A percentile compares a stretch with the other conserved stretches of the same genome.
Evolutionary conservation across 257 asterid genomes (phyloP).

Genomic region (Ocimum tenuiflorum): DNA sequence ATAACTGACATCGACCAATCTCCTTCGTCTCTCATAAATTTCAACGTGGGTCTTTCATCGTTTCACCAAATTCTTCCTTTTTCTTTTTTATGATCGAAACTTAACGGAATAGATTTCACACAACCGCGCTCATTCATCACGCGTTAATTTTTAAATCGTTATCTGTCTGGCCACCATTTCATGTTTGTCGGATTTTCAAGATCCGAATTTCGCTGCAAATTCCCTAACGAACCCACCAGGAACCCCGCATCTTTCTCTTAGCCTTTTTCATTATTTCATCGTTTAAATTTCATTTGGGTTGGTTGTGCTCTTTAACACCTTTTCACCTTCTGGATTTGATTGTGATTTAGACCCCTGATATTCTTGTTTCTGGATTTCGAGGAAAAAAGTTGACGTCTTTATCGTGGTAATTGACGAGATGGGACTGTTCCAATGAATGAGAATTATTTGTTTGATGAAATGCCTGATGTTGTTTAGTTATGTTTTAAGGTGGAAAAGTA

Average conservation of each 20-base stretch:
- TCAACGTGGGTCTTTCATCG: background rate
- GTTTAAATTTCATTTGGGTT: background rate
- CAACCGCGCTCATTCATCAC: constrained; percentile 6
- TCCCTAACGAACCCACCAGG: constrained; percentile 9
- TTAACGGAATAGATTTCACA: background rate
- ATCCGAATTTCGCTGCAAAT: constrained; percentile 21
- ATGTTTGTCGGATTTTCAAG: constrained; percentile 8
- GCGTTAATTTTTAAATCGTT: background rate
- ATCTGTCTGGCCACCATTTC: background rate
- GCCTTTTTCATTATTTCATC: background rate
- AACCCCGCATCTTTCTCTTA: background rate
- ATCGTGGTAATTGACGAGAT: constrained; percentile 6
- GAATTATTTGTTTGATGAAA: constrained; percentile 19
- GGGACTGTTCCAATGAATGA: background rate
- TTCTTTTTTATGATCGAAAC: background rate
- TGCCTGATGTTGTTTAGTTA: background rate
- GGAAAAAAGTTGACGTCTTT: background rate
- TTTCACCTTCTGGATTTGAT: background rate
- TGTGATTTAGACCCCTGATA: background rate
- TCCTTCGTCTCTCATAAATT: background rate
- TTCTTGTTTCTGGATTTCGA: constrained; percentile 7
- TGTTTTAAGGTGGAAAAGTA: background rate
- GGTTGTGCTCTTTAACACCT: background rate
- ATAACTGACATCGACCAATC: constrained; percentile 15
- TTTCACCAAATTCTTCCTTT: background rate